Percentiles rank a stretch among this genome's conserved stretches.
phyloP scores from a whole-genome alignment of 2,329 filamentous ascomycete genomes.

The Pseudomassariella vexata region DNA sequence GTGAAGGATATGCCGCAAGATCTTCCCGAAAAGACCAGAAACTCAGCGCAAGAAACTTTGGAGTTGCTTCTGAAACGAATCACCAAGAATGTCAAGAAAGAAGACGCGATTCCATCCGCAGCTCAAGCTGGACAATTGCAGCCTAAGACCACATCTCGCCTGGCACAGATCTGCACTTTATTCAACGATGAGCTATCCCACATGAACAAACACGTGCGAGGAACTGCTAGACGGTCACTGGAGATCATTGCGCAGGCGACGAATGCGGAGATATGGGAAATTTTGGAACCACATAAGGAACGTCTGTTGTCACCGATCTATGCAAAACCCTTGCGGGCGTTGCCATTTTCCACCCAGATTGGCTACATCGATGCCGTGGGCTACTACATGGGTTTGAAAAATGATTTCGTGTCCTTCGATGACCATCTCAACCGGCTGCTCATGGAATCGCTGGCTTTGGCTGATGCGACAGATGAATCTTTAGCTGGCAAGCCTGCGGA shows the following conservation, averaged over 20 bases:
- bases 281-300: constrained; percentile 86
- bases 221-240: constrained; percentile 77
- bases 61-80: constrained; percentile 73
- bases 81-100: constrained; percentile 72
- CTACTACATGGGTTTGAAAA: constrained; percentile 85
- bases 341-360: constrained; percentile 93
- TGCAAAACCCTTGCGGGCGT: constrained; percentile 84
- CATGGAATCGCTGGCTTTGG: constrained; percentile 87
- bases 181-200: constrained; percentile 87
- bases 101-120: constrained; percentile 53
- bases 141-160: constrained; percentile 49
- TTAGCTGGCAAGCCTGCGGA: constrained; percentile 89
- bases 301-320: constrained; percentile 87
- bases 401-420: constrained; percentile 85
- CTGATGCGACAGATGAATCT: constrained; percentile 90
- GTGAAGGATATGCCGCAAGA: constrained; percentile 98
- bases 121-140: constrained; percentile 37
- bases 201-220: constrained; percentile 91
- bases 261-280: constrained; percentile 74
- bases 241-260: constrained; percentile 75
- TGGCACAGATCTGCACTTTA: constrained; percentile 74
- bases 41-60: constrained; percentile 76
- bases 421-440: constrained; percentile 85
- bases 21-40: constrained; percentile 81
- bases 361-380: constrained; percentile 98